These are phyloP conservation scores for Penicillium angulare DNA, from an alignment of 495 filamentous ascomycete genomes.

Conservation along the genomic window DNA sequence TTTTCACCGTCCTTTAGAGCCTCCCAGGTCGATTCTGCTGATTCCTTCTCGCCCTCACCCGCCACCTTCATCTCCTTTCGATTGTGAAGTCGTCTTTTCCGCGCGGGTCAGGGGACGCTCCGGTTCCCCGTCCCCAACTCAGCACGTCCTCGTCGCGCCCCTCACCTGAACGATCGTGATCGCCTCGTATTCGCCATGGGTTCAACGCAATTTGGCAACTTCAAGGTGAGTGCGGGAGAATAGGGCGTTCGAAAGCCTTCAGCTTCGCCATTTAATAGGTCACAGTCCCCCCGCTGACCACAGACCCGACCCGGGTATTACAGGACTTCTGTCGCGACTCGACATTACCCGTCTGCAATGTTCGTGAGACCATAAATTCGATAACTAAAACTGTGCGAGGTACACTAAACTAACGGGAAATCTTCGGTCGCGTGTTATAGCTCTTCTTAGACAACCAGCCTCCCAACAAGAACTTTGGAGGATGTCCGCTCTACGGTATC, in stretches of 20 bases:
- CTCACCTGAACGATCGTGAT: not conserved
- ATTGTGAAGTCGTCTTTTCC: slow-evolving; percentile 22
- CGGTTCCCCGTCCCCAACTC: slow-evolving; percentile 13
- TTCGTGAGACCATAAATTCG: slow-evolving; percentile 49
- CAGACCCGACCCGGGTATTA: slow-evolving; percentile 14
- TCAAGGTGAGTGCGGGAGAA: slow-evolving; percentile 62
- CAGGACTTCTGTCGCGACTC: slow-evolving; percentile 96
- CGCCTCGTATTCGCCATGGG: slow-evolving; percentile 41
- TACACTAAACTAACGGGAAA: slow-evolving; percentile 20
- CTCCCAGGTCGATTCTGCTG: not conserved
- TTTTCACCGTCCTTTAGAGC: not conserved
- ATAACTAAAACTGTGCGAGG: not conserved
- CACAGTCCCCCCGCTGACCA: slow-evolving; percentile 17
- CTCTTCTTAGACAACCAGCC: slow-evolving; percentile 52
- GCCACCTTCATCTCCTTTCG: not conserved
- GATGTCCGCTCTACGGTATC: slow-evolving; percentile 75
- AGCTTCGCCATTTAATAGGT: not conserved
- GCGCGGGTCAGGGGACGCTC: slow-evolving; percentile 34
- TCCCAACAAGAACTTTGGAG: slow-evolving; percentile 54
- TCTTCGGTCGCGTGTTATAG: slow-evolving; percentile 25
- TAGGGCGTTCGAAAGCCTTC: not conserved
- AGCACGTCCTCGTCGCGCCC: slow-evolving; percentile 15
- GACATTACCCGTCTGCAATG: slow-evolving; percentile 94
- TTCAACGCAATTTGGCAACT: slow-evolving; percentile 81
- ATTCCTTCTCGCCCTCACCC: not conserved